phyloP scores from a whole-genome alignment of 371 early-diverging fungal genomes.

The Lichtheimia hyalospora region DNA sequence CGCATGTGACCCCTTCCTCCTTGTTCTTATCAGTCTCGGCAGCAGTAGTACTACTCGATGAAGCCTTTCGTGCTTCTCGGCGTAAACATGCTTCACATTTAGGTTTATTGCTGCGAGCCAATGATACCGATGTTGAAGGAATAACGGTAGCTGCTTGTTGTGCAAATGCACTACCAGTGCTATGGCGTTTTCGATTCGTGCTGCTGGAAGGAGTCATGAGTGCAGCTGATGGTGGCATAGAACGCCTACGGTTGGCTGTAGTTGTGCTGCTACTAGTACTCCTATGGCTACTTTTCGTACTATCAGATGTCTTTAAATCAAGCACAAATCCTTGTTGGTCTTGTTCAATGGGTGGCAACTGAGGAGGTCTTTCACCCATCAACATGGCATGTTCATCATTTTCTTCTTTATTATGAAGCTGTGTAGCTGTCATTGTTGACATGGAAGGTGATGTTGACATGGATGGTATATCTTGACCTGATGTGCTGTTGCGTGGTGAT shows the following conservation, averaged over 20 bases:
- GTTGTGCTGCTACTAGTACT: no score
- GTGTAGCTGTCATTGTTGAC: no score
- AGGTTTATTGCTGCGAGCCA: neutral
- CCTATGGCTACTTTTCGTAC: neutral
- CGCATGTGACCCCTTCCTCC: no score
- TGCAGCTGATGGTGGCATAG: neutral
- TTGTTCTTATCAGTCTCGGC: no score
- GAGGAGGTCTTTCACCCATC: neutral
- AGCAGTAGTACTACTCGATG: no score
- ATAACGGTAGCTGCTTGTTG: neutral
- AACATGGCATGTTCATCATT: neutral
- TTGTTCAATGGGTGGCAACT: neutral
- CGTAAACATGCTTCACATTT: no score
- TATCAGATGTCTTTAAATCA: neutral
- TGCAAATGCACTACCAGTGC: neutral
- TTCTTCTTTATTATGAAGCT: neutral
- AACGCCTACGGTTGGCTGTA: neutral
- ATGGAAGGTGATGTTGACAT: no score
- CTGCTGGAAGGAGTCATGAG: neutral
- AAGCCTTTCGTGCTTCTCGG: no score
- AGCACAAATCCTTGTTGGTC: neutral
- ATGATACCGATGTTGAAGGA: neutral
- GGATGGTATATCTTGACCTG: neutral
- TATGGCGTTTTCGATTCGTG: neutral
- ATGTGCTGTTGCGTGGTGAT: slow-evolving; percentile 1